A percentile compares a stretch with the other conserved stretches of the same genome.
phyloP scores from a whole-genome alignment of 2,329 filamentous ascomycete species.

The Mycosphaerella arachidis region DNA sequence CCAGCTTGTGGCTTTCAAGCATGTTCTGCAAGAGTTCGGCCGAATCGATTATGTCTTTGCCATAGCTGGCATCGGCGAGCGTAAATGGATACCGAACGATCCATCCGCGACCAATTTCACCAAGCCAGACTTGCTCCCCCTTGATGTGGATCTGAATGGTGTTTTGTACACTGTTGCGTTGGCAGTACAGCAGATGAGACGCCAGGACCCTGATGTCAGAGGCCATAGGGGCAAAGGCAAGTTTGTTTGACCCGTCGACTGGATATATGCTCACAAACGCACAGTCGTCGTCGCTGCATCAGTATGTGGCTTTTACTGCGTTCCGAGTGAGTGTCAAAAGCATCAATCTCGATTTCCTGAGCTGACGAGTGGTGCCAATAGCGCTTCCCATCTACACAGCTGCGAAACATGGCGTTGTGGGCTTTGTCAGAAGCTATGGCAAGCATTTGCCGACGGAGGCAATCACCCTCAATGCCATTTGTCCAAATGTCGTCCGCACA shows the following conservation, averaged over 20 bases:
- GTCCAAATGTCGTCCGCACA: slow-evolving; percentile 40
- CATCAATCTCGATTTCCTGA: background rate
- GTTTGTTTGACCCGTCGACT: slow-evolving; percentile 5
- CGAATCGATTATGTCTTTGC: slow-evolving; percentile 40
- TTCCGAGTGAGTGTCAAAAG: slow-evolving; percentile 30
- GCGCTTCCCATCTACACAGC: slow-evolving; percentile 42
- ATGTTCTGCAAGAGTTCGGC: slow-evolving; percentile 31
- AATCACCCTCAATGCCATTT: slow-evolving; percentile 42
- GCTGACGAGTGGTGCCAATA: slow-evolving; percentile 1
- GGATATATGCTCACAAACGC: background rate
- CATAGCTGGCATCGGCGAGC: slow-evolving; percentile 38
- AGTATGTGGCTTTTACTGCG: slow-evolving; percentile 42
- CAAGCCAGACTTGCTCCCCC: slow-evolving; percentile 37
- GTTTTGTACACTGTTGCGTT: slow-evolving; percentile 41
- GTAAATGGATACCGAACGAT: slow-evolving; percentile 33
- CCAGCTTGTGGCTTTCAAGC: slow-evolving; percentile 36
- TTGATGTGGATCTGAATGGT: slow-evolving; percentile 42
- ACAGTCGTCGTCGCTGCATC: slow-evolving; percentile 34
- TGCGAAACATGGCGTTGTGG: slow-evolving; percentile 40
- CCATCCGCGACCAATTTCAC: slow-evolving; percentile 27
- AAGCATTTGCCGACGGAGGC: slow-evolving; percentile 37
- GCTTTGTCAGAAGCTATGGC: slow-evolving; percentile 40
- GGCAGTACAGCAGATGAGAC: slow-evolving; percentile 43
- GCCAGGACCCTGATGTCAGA: slow-evolving; percentile 33
- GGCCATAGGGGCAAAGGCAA: slow-evolving; percentile 39